Conservation (phyloP, 192 early-diverging fungal species). For the Rhizophagus prolifer region DNA sequence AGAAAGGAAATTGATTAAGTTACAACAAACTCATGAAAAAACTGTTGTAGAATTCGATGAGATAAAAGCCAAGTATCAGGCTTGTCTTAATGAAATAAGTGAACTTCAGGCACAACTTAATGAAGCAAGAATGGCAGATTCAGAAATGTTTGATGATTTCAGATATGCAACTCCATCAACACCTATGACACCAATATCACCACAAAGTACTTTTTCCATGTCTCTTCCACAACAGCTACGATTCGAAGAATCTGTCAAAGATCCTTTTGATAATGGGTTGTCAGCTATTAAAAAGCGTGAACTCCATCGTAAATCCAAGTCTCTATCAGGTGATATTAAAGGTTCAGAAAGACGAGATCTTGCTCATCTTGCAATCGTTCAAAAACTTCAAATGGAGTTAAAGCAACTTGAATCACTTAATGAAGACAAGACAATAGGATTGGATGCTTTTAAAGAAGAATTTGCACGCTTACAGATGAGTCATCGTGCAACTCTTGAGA, state of each 20-base stretch:
- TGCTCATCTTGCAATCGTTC: background rate
- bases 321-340: conserved; percentile 15
- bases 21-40: conserved; percentile 20
- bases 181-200: background rate
- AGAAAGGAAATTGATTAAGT: conserved; percentile 14
- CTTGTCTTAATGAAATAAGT: conserved; percentile 21
- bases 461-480: conserved; percentile 21
- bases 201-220: background rate
- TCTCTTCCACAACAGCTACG: background rate
- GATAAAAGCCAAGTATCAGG: conserved; percentile 17
- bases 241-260: background rate
- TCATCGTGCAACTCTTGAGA: conserved; percentile 30
- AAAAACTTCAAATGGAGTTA: conserved; percentile 26
- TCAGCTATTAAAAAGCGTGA: background rate
- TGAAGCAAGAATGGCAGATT: background rate
- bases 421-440: conserved; percentile 21
- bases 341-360: conserved; percentile 7
- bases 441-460: conserved; percentile 23
- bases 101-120: conserved; percentile 14
- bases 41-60: conserved; percentile 5
- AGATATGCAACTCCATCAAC: background rate
- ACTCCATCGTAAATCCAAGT: conserved; percentile 14
- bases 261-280: background rate
- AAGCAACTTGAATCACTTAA: conserved; percentile 22
- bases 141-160: background rate